A percentile compares a stretch with the other conserved stretches of the same genome.
These are phyloP conservation scores for Xylona heveae DNA, from an alignment of 495 filamentous ascomycete species.

Conservation along the genomic window DNA sequence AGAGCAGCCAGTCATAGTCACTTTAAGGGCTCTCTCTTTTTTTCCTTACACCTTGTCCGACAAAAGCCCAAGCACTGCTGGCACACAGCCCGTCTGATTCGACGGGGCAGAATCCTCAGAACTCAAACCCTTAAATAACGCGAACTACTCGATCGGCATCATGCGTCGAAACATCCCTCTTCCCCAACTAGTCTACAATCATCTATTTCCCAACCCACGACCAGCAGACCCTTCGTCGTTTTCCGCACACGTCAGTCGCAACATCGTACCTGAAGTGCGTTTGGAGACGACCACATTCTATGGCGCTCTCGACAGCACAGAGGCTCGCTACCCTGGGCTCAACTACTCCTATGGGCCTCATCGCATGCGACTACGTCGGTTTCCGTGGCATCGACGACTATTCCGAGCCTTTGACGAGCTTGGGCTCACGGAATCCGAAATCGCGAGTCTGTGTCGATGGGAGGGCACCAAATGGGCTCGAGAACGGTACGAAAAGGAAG, in stretches of 20 bases:
- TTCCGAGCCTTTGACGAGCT: slow-evolving; percentile 70
- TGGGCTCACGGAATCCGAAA: slow-evolving; percentile 54
- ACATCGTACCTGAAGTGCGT: slow-evolving; percentile 77
- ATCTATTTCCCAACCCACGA: slow-evolving; percentile 33
- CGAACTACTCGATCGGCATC: no score
- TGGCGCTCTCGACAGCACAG: slow-evolving; percentile 60
- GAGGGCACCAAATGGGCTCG: slow-evolving; percentile 85
- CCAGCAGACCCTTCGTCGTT: slow-evolving; percentile 33
- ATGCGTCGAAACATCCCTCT: no score
- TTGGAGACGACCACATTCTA: slow-evolving; percentile 72
- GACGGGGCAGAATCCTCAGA: no score
- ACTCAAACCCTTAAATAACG: no score
- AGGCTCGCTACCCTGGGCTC: slow-evolving; percentile 78
- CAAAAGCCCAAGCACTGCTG: no score
- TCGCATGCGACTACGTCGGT: slow-evolving; percentile 64
- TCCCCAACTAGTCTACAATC: slow-evolving; percentile 30
- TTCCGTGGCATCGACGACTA: slow-evolving; percentile 57
- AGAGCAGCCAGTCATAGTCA: no score
- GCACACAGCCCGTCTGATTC: no score
- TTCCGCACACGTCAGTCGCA: slow-evolving; percentile 32
- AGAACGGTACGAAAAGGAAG: slow-evolving; percentile 62
- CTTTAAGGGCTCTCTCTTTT: no score
- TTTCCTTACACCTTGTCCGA: no score
- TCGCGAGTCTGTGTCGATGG: slow-evolving; percentile 65
- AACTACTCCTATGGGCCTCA: slow-evolving; percentile 69